Base-by-base conservation (phyloP, 805 yeast species). In the Saccharomycopsis sp. region DNA sequence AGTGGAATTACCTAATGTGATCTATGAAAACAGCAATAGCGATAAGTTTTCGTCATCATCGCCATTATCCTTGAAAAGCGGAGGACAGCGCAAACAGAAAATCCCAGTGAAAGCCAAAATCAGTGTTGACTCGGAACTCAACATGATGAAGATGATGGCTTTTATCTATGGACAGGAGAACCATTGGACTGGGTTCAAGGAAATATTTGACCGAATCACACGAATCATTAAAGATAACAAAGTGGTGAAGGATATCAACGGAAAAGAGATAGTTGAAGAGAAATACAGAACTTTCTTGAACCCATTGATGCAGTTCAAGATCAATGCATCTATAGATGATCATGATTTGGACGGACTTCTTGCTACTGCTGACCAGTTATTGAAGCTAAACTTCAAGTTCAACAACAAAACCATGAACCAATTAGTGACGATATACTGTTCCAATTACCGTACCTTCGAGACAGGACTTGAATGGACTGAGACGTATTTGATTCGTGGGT, bases 201-300 rank as follows among this genome's bases (percentile, higher is more conserved):
- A 44, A 7, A 44, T 44, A 3, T 44, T 44, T 19, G 22, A 44
- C 5, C 3, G 49, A 44, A 44, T 44, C 22, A 17, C 22, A 12
- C 19, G 22, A 17, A n/a, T 44, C 12, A 44, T 44, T 44, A 44
- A 17, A 17, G 49, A 44, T 17, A n/a, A 44, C 22, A 44, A 44
- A 44, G 22, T 19, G 19, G 22, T 44, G 19, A 44, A 44, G 22
- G 49, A 44, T 44, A 17, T 44, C 19, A 44, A n/a, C 20, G 22
- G 22, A 7, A 44, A 44, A 17, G 49, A 44, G 22, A 12, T 44
- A 3, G 49, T 44, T 44, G 49, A 44, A 17, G 19, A 17, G 7
- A n/a, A 44, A 44, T 44, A 44, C 12, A 44, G 49, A 19, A 44
- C 49, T 44, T 44, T 44, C 49, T 44, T 44, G 19, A 44, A 44